Conservation (phyloP, 2,329 filamentous ascomycete genomes). For the Pseudogymnoascus destructans region DNA sequence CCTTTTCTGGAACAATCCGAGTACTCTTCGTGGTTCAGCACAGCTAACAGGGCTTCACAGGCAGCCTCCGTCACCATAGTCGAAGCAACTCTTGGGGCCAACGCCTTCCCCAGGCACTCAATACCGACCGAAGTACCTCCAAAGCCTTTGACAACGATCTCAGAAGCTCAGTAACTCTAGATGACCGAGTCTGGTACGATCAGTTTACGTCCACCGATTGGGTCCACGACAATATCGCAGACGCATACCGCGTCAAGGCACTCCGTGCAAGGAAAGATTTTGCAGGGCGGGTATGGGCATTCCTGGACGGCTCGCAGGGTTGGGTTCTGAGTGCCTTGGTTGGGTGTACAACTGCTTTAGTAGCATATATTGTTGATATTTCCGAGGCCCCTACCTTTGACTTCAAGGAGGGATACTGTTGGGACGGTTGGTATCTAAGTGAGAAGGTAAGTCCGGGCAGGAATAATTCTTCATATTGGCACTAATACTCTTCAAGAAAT, state of each 20-base stretch:
- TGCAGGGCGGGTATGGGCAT: slow-evolving; percentile 60
- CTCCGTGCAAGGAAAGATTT: slow-evolving; percentile 73
- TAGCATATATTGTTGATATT: slow-evolving; percentile 83
- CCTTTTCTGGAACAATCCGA: not conserved
- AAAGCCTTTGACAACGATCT: slow-evolving; percentile 40
- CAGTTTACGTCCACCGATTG: slow-evolving; percentile 96
- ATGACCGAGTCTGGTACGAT: slow-evolving; percentile 96
- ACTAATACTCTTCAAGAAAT: slow-evolving; percentile 27
- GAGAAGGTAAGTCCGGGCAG: slow-evolving; percentile 41
- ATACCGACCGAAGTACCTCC: slow-evolving; percentile 35
- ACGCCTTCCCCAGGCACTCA: slow-evolving; percentile 48
- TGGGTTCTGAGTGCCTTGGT: slow-evolving; percentile 91
- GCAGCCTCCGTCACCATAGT: slow-evolving; percentile 31
- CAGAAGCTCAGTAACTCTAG: slow-evolving; percentile 52
- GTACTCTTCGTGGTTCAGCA: not conserved
- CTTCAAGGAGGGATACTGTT: slow-evolving; percentile 80
- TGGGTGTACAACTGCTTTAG: slow-evolving; percentile 67
- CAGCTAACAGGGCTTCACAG: slow-evolving; percentile 14
- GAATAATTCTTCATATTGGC: not conserved
- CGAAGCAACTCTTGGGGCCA: slow-evolving; percentile 46
- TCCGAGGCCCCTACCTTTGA: slow-evolving; percentile 79
- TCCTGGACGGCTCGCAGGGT: slow-evolving; percentile 79
- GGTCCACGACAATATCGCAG: slow-evolving; percentile 94
- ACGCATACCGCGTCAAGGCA: slow-evolving; percentile 77
- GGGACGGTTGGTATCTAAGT: slow-evolving; percentile 55